These are phyloP conservation scores for Sophora flavescens DNA, from an alignment of 306 rosid species.

Conservation along the genomic window DNA sequence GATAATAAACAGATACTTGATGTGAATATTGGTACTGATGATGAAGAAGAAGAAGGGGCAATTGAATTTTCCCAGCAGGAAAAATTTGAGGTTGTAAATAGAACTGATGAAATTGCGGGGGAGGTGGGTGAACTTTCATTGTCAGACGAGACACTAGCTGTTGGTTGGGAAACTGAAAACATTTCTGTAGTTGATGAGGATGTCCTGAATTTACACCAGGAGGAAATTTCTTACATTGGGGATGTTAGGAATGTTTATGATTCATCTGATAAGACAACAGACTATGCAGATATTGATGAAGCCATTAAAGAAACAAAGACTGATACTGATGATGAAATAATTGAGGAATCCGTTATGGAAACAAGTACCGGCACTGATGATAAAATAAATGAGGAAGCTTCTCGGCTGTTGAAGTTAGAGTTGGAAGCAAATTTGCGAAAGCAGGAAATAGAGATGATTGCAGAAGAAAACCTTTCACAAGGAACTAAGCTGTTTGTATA, in stretches of 20 bases:
- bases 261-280: slow-evolving; percentile 21
- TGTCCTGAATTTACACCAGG: slow-evolving; percentile 4
- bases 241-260: slow-evolving; percentile 47
- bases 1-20: slow-evolving; percentile 37
- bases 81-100: slow-evolving; percentile 50
- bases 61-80: slow-evolving; percentile 51
- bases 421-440: slow-evolving; percentile 62
- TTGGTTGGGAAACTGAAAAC: slow-evolving; percentile 49
- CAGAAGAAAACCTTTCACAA: slow-evolving; percentile 60
- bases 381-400: slow-evolving; percentile 57
- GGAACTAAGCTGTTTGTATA: slow-evolving; percentile 76
- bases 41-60: slow-evolving; percentile 33
- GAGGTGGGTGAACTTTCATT: slow-evolving; percentile 52
- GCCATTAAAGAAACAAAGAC: slow-evolving; percentile 33
- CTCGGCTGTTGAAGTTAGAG: slow-evolving; percentile 60
- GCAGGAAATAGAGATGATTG: slow-evolving; percentile 74
- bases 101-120: slow-evolving; percentile 45
- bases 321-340: slow-evolving; percentile 44
- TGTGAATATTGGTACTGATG: slow-evolving; percentile 37
- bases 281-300: slow-evolving; percentile 31
- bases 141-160: slow-evolving; percentile 36
- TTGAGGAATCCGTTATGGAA: slow-evolving; percentile 42
- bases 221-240: slow-evolving; percentile 45
- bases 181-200: slow-evolving; percentile 51
- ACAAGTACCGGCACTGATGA: slow-evolving; percentile 43